Evolutionary conservation across 2,329 filamentous ascomycete species (phyloP).

Genomic region (Claviceps capensis): DNA sequence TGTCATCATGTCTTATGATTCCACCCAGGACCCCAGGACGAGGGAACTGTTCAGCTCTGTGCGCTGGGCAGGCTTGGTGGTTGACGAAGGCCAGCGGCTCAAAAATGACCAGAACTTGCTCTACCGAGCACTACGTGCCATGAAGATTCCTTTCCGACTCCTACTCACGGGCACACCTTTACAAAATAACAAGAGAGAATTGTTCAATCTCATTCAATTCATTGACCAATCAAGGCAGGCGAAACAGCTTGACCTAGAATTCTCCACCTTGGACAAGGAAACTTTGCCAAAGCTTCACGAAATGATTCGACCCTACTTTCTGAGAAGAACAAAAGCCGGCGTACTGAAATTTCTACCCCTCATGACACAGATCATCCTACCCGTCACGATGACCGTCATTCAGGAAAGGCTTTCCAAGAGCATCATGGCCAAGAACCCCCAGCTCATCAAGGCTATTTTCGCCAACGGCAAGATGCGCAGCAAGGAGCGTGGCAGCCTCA

Average conservation of each 20-base stretch:
- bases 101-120: constrained; percentile 85
- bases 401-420: constrained; percentile 93
- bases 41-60: constrained; percentile 53
- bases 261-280: constrained; percentile 64
- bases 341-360: constrained; percentile 86
- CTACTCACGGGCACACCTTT: constrained; percentile 84
- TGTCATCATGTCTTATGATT: constrained; percentile 91
- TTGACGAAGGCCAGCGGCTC: constrained; percentile 88
- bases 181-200: constrained; percentile 87
- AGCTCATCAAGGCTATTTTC: constrained; percentile 80
- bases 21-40: constrained; percentile 60
- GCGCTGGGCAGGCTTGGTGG: constrained; percentile 75
- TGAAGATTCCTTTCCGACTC: constrained; percentile 71
- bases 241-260: constrained; percentile 59
- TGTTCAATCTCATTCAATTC: constrained; percentile 96
- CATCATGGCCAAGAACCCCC: constrained; percentile 80
- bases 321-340: constrained; percentile 72
- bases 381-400: constrained; percentile 85
- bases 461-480: constrained; percentile 51
- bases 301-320: constrained; percentile 60
- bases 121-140: constrained; percentile 57
- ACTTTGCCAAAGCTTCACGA: constrained; percentile 72
- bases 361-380: constrained; percentile 89
- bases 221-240: constrained; percentile 62
- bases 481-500: constrained; percentile 65